Base-by-base conservation (phyloP, 2,329 filamentous ascomycete genomes). In the Blastomyces percursus region DNA sequence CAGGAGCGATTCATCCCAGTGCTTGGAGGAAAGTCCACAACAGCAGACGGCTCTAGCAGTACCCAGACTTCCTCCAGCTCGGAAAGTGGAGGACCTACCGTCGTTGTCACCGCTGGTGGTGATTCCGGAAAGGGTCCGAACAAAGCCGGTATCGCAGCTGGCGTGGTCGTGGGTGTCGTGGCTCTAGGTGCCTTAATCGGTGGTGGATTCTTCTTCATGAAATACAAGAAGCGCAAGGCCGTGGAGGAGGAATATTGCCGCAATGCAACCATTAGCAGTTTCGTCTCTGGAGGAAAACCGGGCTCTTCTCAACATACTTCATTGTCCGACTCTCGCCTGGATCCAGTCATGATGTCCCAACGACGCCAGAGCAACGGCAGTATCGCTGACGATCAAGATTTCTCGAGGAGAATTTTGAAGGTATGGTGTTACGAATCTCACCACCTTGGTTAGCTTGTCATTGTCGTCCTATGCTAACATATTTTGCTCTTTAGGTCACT, bases 301-400 rank as follows among this genome's bases (percentile, higher is more conserved):
- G 24, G 32, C 16, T 83, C 71, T 81, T 84, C 86, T 65, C 81
- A 81, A 65, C 42, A 40, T 76, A 85, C 76, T 38, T 90, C 89
- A 11, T 87, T 56, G 32, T 85, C 85, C 16, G 93, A 97, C 73
- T 87, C 89, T 51, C 86, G 93, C 62, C 85, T 96, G 63, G 93
- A 97, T 67, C 91, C 91, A 8, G 86, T 82, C 62, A 84, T 91
- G 67, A 87, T 95, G 82, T 87, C 88, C 63, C 85, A 91, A 69
- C 83, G 91, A 72, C 85, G 92, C 76, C 84, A 93, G 79, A 96
- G 93, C 77, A 90, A 94, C 71, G 93, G 93, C 69, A 96, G 92
- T 76, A 96, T 97, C 75, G 93, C 92, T 60, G 93, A 97, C 75
- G 95, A 96, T 77, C 86, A 96, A 77, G 93, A 97, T 75, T 97